Evolutionary conservation across 169 alveolate species (phyloP).

Genomic region (Plasmodium falciparum): DNA sequence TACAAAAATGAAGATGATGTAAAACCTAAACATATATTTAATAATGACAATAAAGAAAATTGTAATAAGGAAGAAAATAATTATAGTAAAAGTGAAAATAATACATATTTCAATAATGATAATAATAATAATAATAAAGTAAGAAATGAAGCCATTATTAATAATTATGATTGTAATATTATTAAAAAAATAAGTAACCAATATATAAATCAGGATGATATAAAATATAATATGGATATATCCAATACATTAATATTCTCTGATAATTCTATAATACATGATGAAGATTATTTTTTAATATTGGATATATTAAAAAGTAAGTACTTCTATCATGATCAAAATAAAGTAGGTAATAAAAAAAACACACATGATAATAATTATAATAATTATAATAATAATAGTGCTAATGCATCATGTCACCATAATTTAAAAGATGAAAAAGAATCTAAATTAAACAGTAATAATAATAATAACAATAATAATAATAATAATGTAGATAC

Average conservation of each 20-base stretch:
- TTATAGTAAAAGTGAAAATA: neutral
- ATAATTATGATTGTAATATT: slow-evolving; percentile 31
- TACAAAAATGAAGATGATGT: neutral
- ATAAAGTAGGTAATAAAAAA: neutral
- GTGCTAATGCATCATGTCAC: neutral
- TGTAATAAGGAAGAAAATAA: slow-evolving; percentile 3
- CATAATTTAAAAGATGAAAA: neutral
- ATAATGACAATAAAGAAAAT: neutral
- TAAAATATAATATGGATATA: slow-evolving; percentile 7
- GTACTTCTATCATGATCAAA: neutral
- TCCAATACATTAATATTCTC: slow-evolving; percentile 23
- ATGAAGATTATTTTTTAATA: slow-evolving; percentile 49
- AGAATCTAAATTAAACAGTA: neutral
- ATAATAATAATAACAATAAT: neutral
- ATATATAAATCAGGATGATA: slow-evolving; percentile 11
- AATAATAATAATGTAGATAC: neutral
- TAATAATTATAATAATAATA: neutral
- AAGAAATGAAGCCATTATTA: neutral
- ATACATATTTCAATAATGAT: neutral
- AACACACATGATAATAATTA: neutral
- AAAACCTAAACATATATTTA: neutral
- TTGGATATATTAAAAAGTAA: slow-evolving; percentile 30
- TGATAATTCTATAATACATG: slow-evolving; percentile 22
- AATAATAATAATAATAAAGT: neutral
- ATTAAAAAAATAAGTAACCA: slow-evolving; percentile 35